These are phyloP conservation scores for Xylaria sp. DNA, from an alignment of 2,329 filamentous ascomycete genomes.

Conservation along the genomic window DNA sequence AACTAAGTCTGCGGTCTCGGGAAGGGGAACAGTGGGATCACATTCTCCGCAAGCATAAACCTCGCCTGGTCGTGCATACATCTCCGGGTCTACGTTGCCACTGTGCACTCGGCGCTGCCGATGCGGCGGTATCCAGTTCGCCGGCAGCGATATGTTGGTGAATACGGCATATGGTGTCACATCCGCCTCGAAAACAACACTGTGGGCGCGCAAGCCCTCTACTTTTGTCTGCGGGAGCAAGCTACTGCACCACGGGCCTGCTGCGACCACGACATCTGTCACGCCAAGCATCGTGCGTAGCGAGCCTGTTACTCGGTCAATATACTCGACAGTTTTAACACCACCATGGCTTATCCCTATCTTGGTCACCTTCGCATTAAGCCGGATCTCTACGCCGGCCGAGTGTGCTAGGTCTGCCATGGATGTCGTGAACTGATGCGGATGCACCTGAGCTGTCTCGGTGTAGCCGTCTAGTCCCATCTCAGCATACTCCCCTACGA, in stretches of 20 bases:
- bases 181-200: conserved; percentile 70
- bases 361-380: conserved; percentile 72
- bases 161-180: conserved; percentile 84
- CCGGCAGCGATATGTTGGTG: conserved; percentile 81
- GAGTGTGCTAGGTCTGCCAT: conserved; percentile 82
- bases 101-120: conserved; percentile 62
- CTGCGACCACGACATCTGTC: conserved; percentile 65
- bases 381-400: conserved; percentile 72
- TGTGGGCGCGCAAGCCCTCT: conserved; percentile 70
- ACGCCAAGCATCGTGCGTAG: conserved; percentile 54
- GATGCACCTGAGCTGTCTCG: conserved; percentile 94
- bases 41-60: conserved; percentile 95
- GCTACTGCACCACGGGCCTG: conserved; percentile 71
- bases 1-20: conserved; percentile 79
- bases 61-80: conserved; percentile 91
- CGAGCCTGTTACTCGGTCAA: conserved; percentile 57
- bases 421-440: conserved; percentile 85
- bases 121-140: conserved; percentile 67
- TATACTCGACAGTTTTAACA: conserved; percentile 70
- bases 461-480: conserved; percentile 77
- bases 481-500: conserved; percentile 76
- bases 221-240: conserved; percentile 68
- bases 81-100: conserved; percentile 82
- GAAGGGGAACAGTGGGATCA: conserved; percentile 78
- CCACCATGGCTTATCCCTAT: conserved; percentile 66